Evolutionary conservation across 148 eudicot genomes (phyloP).

Genomic region (Salicornia ramosissima): DNA sequence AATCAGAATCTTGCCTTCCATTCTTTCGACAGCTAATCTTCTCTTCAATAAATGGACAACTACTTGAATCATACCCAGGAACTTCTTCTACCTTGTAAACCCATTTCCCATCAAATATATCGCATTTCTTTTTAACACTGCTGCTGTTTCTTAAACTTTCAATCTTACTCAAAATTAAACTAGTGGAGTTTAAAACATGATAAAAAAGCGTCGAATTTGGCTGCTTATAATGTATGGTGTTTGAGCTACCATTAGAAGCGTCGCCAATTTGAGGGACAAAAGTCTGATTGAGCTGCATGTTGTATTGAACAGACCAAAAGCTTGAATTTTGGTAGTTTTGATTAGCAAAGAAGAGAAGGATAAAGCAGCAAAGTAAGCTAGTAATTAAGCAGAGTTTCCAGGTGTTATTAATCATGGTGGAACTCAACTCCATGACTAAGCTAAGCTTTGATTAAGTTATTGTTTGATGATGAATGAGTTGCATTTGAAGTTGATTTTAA

Average conservation of each 20-base stretch:
- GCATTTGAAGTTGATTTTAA: no score
- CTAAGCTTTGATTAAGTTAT: neutral
- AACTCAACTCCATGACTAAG: neutral
- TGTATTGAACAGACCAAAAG: neutral
- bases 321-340: neutral
- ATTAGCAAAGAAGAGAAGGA: neutral
- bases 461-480: no score
- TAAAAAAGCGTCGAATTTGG: neutral
- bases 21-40: slow-evolving; percentile 34
- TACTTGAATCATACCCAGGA: neutral
- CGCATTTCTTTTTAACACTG: slow-evolving; percentile 10
- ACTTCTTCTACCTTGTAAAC: neutral
- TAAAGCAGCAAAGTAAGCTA: neutral
- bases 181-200: neutral
- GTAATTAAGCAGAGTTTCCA: neutral
- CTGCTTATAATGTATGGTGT: neutral
- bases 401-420: neutral
- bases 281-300: neutral
- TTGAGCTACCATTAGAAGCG: no score
- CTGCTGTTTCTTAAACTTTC: no score
- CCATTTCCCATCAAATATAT: slow-evolving; percentile 32
- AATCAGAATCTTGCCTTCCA: slow-evolving; percentile 38
- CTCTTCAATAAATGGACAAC: slow-evolving; percentile 18
- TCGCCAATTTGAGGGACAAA: neutral
- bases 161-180: neutral